Evolutionary conservation across 139 green algal species (phyloP).

Genomic region (Zygnema circumcarinatum): DNA sequence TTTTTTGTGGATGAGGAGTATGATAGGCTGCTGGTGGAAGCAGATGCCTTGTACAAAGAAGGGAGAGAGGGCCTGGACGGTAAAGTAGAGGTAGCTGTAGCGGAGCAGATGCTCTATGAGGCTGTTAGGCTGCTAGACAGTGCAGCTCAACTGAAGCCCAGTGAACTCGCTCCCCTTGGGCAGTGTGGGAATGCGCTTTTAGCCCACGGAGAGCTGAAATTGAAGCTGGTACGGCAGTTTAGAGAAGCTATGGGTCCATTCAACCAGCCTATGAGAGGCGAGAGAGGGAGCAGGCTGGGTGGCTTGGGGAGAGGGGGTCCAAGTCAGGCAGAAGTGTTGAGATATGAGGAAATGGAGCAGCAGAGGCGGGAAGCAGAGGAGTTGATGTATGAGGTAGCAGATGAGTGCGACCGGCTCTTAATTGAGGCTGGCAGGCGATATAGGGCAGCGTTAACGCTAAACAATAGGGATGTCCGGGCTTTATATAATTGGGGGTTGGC

Average conservation of each 20-base stretch:
- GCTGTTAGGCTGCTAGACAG: slow-evolving; percentile 6
- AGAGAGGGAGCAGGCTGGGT: background rate
- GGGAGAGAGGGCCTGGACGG: slow-evolving; percentile 39
- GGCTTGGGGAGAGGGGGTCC: background rate
- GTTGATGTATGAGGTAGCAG: background rate
- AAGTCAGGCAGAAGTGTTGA: too few relatives aligned
- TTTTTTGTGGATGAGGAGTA: slow-evolving; percentile 34
- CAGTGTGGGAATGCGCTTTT: slow-evolving; percentile 53
- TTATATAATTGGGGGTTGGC: slow-evolving; percentile 61
- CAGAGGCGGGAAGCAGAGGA: slow-evolving; percentile 1
- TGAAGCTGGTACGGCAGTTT: slow-evolving; percentile 12
- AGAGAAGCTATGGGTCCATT: background rate
- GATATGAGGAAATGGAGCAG: background rate
- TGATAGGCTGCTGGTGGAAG: slow-evolving; percentile 17
- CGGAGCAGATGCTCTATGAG: slow-evolving; percentile 37
- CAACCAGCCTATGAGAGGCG: background rate
- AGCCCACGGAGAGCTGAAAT: slow-evolving; percentile 53
- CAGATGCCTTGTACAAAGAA: slow-evolving; percentile 12
- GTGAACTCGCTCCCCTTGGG: slow-evolving; percentile 22
- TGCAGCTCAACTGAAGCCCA: slow-evolving; percentile 28
- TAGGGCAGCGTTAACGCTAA: slow-evolving; percentile 31
- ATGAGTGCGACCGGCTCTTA: slow-evolving; percentile 58
- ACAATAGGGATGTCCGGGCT: slow-evolving; percentile 52
- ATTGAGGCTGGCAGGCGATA: slow-evolving; percentile 55
- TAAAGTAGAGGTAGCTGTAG: slow-evolving; percentile 36